phyloP scores from a whole-genome alignment of 2,329 filamentous ascomycete species.

The Ophiostoma novo-ulmi region DNA sequence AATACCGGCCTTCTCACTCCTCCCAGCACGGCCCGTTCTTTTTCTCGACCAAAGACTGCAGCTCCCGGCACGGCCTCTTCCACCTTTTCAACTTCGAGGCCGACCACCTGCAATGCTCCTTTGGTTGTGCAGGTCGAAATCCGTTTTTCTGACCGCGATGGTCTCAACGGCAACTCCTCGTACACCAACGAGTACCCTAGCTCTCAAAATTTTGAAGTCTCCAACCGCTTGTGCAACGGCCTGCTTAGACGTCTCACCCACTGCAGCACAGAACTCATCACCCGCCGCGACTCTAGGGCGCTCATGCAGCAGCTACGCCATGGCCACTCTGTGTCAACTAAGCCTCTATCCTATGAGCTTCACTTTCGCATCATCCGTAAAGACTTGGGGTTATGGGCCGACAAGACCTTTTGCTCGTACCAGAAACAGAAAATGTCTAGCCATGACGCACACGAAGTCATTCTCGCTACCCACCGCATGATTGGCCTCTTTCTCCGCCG shows the following conservation, averaged over 20 bases:
- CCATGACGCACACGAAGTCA: constrained; percentile 43
- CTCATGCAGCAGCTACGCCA: constrained; percentile 35
- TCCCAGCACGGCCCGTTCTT: background rate
- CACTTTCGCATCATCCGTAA: constrained; percentile 43
- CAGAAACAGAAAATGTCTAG: constrained; percentile 45
- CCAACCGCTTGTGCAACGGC: constrained; percentile 45
- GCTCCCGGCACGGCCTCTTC: background rate
- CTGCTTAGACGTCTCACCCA: constrained; percentile 49
- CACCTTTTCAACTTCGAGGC: background rate
- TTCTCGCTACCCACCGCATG: constrained; percentile 47
- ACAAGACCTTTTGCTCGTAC: constrained; percentile 46
- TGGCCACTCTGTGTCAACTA: constrained; percentile 33
- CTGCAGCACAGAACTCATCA: constrained; percentile 50
- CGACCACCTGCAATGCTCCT: constrained; percentile 15
- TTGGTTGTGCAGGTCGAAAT: constrained; percentile 26
- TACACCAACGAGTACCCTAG: constrained; percentile 45
- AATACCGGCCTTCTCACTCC: constrained; percentile 16
- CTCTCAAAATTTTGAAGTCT: constrained; percentile 42
- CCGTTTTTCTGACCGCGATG: constrained; percentile 24
- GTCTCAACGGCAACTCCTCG: background rate
- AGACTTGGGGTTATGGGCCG: constrained; percentile 40
- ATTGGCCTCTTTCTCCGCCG: constrained; percentile 47
- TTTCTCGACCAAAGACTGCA: background rate
- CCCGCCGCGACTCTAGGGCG: constrained; percentile 47
- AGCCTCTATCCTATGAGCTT: constrained; percentile 47